These are phyloP conservation scores for Chlamydomonas sp. DNA, from an alignment of 139 green algal genomes.

Conservation along the genomic window DNA sequence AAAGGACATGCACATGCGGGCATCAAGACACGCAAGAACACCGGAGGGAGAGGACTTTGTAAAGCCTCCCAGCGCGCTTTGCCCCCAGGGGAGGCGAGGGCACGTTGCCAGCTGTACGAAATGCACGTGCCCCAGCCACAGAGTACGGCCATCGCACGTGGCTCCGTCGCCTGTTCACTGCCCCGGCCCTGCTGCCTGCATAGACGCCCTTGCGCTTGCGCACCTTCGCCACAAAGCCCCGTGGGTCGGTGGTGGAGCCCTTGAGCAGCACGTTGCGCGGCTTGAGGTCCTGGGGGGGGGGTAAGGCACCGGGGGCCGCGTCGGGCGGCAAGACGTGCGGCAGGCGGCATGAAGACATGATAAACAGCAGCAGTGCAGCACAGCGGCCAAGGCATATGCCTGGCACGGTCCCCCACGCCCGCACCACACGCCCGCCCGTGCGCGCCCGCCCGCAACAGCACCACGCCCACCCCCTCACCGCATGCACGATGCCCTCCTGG, in stretches of 20 bases:
- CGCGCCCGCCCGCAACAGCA: neutral
- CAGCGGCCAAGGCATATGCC: neutral
- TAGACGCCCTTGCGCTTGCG: neutral
- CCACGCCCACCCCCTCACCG: neutral
- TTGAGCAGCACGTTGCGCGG: conserved; percentile 53
- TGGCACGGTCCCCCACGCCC: no score
- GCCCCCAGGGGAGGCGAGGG: no score
- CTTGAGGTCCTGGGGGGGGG: conserved; percentile 37
- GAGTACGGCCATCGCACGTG: neutral
- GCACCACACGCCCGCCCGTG: neutral
- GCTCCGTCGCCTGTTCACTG: neutral
- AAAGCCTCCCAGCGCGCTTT: no score
- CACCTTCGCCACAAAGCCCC: conserved; percentile 35
- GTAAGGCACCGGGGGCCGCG: neutral
- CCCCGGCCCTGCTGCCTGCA: neutral
- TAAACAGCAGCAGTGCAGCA: no score
- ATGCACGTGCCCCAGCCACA: no score
- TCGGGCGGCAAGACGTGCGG: neutral
- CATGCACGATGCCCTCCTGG: conserved; percentile 53
- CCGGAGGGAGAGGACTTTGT: no score
- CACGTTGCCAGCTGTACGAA: no score
- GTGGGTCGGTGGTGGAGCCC: conserved; percentile 12
- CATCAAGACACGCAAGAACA: no score
- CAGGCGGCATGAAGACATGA: no score
- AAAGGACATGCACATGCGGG: neutral